Evolutionary conservation across 345 rosid genomes (phyloP).

Genomic region (Brassica napus): DNA sequence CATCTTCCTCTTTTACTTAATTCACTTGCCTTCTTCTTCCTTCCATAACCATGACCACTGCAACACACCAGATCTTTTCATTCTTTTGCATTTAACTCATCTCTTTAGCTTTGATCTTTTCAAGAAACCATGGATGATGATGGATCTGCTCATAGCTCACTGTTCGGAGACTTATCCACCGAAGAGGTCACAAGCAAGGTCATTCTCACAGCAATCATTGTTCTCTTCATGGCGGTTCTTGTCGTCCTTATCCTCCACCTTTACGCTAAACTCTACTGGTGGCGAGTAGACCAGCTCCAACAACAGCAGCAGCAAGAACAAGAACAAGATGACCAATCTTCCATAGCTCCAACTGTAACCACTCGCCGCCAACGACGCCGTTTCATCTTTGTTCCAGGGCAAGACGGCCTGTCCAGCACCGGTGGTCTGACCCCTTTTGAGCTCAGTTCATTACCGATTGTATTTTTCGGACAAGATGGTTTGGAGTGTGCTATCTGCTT

Average conservation of each 20-base stretch:
- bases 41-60: background rate
- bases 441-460: conserved; percentile 63
- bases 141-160: conserved; percentile 29
- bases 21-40: conserved; percentile 22
- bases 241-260: conserved; percentile 75
- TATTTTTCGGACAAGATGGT: conserved; percentile 53
- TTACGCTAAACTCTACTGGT: conserved; percentile 89
- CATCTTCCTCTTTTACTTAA: background rate
- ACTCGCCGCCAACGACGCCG: conserved; percentile 59
- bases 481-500: conserved; percentile 85
- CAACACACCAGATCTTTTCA: background rate
- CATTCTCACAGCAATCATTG: conserved; percentile 61
- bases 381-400: conserved; percentile 59
- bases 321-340: conserved; percentile 13
- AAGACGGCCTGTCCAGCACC: conserved; percentile 37
- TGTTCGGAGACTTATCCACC: conserved; percentile 43
- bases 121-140: conserved; percentile 44
- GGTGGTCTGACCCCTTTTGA: conserved; percentile 54
- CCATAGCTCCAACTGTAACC: conserved; percentile 31
- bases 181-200: conserved; percentile 65
- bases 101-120: background rate
- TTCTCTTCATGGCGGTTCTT: conserved; percentile 62
- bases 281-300: conserved; percentile 62
- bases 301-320: conserved; percentile 24
- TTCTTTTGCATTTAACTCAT: background rate